Conservation (phyloP, 139 green algal species). For the Chlamydomonas applanata region DNA sequence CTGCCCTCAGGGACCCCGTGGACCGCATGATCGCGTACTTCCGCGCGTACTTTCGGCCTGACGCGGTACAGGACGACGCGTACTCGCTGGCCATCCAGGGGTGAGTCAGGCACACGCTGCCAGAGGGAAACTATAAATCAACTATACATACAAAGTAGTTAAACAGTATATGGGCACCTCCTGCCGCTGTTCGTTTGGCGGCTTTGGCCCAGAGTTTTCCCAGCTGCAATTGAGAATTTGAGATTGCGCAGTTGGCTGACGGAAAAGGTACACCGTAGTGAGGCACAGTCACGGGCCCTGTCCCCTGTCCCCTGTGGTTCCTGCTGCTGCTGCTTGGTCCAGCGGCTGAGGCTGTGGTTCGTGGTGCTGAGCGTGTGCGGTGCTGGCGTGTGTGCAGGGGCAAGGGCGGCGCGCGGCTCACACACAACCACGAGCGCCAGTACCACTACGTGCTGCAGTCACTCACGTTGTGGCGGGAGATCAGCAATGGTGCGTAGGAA, state of each 20-base stretch:
- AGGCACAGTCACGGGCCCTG: too few relatives aligned
- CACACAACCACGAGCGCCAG: constrained; percentile 86
- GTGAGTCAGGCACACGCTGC: too few relatives aligned
- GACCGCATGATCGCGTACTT: constrained; percentile 69
- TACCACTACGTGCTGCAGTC: constrained; percentile 91
- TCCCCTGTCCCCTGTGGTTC: too few relatives aligned
- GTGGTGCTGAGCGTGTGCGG: neutral
- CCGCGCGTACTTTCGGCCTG: constrained; percentile 27
- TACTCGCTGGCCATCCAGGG: constrained; percentile 58
- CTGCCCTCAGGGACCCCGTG: constrained; percentile 64
- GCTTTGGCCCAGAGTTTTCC: too few relatives aligned
- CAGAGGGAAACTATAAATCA: too few relatives aligned
- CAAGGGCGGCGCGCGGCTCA: constrained; percentile 74
- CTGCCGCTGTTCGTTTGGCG: too few relatives aligned
- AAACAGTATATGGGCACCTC: too few relatives aligned
- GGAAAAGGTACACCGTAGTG: too few relatives aligned
- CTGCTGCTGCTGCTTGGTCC: too few relatives aligned
- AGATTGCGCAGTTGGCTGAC: too few relatives aligned
- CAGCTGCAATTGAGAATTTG: too few relatives aligned
- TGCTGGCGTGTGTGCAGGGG: constrained; percentile 29
- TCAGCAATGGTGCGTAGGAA: constrained; percentile 83
- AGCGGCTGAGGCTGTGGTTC: neutral
- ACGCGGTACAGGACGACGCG: constrained; percentile 25
- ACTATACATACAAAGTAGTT: too few relatives aligned
- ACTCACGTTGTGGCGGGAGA: constrained; percentile 89